Evolutionary conservation across 1,139 yeast genomes (phyloP).

Genomic region (Geotrichum cucujoidarum): DNA sequence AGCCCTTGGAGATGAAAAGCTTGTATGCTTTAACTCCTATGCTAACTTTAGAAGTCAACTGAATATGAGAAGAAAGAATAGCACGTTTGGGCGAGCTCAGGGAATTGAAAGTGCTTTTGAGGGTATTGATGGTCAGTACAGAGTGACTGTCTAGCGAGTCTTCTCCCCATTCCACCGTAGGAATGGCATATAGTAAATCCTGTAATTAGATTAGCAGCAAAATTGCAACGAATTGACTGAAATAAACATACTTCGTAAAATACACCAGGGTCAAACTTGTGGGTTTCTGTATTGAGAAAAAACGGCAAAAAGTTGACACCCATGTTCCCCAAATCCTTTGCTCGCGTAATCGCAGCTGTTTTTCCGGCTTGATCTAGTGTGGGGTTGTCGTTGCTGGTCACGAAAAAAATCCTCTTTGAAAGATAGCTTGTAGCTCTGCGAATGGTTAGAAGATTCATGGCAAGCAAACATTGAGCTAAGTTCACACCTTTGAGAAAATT

Average conservation of each 20-base stretch:
- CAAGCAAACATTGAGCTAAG: no score
- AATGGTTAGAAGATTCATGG: constrained; percentile 6
- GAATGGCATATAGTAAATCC: constrained; percentile 12
- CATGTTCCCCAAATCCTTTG: constrained; percentile 44
- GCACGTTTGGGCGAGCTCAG: constrained; percentile 51
- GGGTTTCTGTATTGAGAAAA: constrained; percentile 8
- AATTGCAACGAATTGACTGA: not conserved
- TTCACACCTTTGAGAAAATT: constrained; percentile 24
- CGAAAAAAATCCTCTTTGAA: constrained; percentile 43
- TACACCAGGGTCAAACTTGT: constrained; percentile 9
- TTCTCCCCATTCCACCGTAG: constrained; percentile 9
- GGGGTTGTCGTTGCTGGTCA: constrained; percentile 59
- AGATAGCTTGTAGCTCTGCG: constrained; percentile 23
- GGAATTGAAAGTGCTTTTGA: not conserved
- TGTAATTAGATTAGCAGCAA: not conserved
- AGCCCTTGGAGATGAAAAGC: constrained; percentile 51
- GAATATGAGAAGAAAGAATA: constrained; percentile 56
- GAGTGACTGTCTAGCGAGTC: constrained; percentile 5
- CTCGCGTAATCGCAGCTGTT: constrained; percentile 49
- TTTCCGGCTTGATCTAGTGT: constrained; percentile 36
- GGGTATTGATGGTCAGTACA: constrained; percentile 5
- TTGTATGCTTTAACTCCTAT: constrained; percentile 71
- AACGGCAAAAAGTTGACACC: constrained; percentile 11
- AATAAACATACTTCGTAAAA: constrained; percentile 12
- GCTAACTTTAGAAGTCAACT: constrained; percentile 47